Conservation (phyloP, 2,329 filamentous ascomycete species). For the Colletotrichum euphorbiae region DNA sequence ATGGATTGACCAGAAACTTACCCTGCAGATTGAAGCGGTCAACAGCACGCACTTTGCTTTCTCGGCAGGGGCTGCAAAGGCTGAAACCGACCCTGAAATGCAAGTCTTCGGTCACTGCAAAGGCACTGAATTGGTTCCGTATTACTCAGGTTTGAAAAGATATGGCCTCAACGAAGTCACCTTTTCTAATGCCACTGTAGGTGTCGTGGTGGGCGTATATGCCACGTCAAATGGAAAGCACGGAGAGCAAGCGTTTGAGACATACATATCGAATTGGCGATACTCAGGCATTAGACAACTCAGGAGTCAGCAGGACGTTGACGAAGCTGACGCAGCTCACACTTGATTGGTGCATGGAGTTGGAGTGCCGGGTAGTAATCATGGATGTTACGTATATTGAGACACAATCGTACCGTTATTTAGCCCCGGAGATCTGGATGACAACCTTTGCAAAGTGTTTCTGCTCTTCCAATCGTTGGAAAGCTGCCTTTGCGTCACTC, state of each 20-base stretch:
- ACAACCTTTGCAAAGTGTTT: neutral
- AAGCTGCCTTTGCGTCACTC: conserved; percentile 48
- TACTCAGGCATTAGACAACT: conserved; percentile 23
- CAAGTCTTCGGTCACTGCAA: conserved; percentile 37
- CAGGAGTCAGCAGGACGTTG: conserved; percentile 26
- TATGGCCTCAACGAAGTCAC: fast-evolving
- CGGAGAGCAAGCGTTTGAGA: conserved; percentile 38
- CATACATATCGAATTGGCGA: conserved; percentile 17
- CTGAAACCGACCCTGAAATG: neutral
- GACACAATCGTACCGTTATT: neutral
- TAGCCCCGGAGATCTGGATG: neutral
- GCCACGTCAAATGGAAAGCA: conserved; percentile 38
- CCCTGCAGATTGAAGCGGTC: conserved; percentile 31
- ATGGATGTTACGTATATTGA: no score
- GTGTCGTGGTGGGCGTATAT: conserved; percentile 28
- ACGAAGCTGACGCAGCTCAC: neutral
- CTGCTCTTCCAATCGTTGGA: conserved; percentile 44
- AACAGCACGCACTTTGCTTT: conserved; percentile 39
- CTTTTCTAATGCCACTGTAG: neutral
- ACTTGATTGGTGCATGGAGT: neutral
- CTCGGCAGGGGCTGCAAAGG: conserved; percentile 15
- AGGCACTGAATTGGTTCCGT: conserved; percentile 37
- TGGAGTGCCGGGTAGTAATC: no score
- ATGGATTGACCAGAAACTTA: conserved; percentile 28
- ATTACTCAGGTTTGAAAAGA: conserved; percentile 36